phyloP scores from a whole-genome alignment of 148 eudicot genomes.

The Chenopodium formosanum region DNA sequence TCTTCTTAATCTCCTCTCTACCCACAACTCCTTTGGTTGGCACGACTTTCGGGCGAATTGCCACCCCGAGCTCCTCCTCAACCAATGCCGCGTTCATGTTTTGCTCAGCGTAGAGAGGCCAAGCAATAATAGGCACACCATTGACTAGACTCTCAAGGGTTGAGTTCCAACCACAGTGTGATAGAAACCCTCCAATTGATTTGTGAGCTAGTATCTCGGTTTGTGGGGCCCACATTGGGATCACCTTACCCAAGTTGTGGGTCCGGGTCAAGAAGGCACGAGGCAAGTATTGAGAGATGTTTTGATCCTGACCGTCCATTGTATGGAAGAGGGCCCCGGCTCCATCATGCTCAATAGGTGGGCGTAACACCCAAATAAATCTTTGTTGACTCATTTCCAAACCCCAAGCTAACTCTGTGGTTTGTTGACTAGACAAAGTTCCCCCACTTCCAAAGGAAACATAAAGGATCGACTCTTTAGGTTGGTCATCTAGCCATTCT shows the following conservation, averaged over 20 bases:
- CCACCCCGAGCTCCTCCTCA: constrained; percentile 32
- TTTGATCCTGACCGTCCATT: constrained; percentile 1
- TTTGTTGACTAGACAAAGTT: constrained; percentile 27
- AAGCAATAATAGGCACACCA: constrained; percentile 48
- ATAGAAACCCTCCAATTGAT: constrained; percentile 34
- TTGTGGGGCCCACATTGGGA: constrained; percentile 40
- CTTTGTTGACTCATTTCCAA: constrained; percentile 37
- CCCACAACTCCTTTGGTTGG: constrained; percentile 31
- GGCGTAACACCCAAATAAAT: constrained; percentile 41
- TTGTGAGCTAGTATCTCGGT: constrained; percentile 30
- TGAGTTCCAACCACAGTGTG: constrained; percentile 56
- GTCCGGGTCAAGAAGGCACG: constrained; percentile 30
- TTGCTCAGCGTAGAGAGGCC: constrained; percentile 56
- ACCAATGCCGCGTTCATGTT: constrained; percentile 37
- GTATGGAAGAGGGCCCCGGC: constrained; percentile 24
- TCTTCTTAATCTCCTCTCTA: constrained; percentile 37
- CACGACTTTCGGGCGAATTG: constrained; percentile 29
- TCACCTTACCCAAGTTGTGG: constrained; percentile 16
- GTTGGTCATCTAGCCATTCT: constrained; percentile 31
- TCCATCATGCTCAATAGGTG: constrained; percentile 21
- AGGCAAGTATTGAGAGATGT: constrained; percentile 24
- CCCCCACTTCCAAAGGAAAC: constrained; percentile 37
- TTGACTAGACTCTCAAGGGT: constrained; percentile 35
- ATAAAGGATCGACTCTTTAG: constrained; percentile 25
- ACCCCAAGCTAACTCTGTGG: constrained; percentile 35